These are phyloP conservation scores for Ceratocystis cacaofunesta DNA, from an alignment of 2,329 filamentous ascomycete species.

Conservation along the genomic window DNA sequence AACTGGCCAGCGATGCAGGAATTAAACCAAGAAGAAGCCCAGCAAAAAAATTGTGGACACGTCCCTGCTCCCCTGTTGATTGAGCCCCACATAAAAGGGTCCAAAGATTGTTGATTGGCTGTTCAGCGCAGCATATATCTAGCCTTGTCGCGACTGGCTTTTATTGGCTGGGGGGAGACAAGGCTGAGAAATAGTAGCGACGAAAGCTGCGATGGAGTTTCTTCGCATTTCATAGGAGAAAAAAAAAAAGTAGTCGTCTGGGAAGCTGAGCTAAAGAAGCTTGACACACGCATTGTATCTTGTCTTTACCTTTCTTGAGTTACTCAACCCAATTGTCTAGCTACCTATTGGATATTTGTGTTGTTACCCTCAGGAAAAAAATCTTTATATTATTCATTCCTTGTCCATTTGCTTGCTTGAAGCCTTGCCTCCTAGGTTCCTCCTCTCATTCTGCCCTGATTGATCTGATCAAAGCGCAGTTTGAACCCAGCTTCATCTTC, in stretches of 20 bases:
- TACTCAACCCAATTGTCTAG: neutral
- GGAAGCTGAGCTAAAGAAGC: neutral
- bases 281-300: neutral
- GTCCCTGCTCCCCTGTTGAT: conserved; percentile 7
- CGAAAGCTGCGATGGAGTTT: conserved; percentile 2
- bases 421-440: neutral
- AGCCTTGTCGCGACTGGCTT: conserved; percentile 2
- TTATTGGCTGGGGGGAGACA: conserved; percentile 12
- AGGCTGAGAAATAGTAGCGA: conserved; percentile 11
- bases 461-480: conserved; percentile 18
- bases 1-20: conserved; percentile 11
- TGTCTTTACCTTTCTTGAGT: neutral
- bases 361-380: neutral
- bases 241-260: neutral
- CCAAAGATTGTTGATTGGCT: neutral
- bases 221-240: neutral
- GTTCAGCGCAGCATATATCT: neutral
- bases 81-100: neutral
- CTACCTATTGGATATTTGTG: neutral
- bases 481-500: neutral
- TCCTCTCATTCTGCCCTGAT: conserved; percentile 1
- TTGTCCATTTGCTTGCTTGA: neutral
- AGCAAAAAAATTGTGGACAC: conserved; percentile 10
- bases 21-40: neutral
- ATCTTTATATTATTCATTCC: neutral